Base-by-base conservation (phyloP, 495 filamentous ascomycete genomes). In the Podospora appendiculata region DNA sequence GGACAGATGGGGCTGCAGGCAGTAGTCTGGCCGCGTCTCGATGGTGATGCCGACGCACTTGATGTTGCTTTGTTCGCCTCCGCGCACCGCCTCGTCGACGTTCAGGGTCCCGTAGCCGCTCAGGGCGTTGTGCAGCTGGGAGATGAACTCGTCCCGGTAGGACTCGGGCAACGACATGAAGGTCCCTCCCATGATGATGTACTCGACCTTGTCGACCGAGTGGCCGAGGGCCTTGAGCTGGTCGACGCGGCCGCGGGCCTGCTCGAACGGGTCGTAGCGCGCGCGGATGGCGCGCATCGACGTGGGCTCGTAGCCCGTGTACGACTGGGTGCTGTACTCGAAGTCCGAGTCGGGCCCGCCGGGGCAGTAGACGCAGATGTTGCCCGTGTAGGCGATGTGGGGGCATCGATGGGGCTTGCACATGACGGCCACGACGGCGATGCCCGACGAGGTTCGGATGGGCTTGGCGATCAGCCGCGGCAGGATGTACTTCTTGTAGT, bases 11-110 rank as follows among this genome's bases (percentile, higher is more conserved):
- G 85, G 84, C 52, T 94, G 90, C 45, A 97, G 70, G 61, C 93
- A 98, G 68, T 98, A 98, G 66, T 98, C 93, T 0, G 93, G 93
- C 9, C 93, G 77, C 4, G 93, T 98, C 69, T 98, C 93, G 58
- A 98, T 98, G 1, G 93, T 98, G 58, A 98, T 98, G 55, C 93
- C 93, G 8, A 98, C 92, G 60, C 93, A 98, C 64, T 98, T 98
- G 58, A 89, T 85, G 59, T 86, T 91, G 61, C 85, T 94, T 87
- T 95, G 90, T 68, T 95, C 88, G 41, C 88, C 92, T 0, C 84
- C 90, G 60, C 82, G 76, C 10, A 98, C 94, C 10, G 94, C 89
- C 73, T 98, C 93, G 67, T 98, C 93, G 33, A 98, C 93, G 60
- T 92, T 84, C 34, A 83, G 82, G 3, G 89, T 88, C 55, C 90